Conservation (phyloP, 345 rosid genomes). For the Dipteronia sinensis region DNA sequence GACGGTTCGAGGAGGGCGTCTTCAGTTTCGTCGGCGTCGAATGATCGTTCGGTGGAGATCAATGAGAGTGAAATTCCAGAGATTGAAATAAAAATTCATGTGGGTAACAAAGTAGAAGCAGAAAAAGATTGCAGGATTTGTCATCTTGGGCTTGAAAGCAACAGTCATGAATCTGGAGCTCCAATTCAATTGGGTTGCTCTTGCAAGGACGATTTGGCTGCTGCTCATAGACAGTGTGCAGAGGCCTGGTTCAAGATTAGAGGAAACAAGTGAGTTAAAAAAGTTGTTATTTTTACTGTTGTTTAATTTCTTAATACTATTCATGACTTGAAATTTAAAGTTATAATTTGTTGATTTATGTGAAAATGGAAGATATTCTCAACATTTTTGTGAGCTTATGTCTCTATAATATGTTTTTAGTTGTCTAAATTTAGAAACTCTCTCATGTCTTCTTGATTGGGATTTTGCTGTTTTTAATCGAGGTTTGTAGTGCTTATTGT, state of each 20-base stretch:
- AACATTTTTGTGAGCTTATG: background rate
- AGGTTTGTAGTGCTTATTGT: background rate
- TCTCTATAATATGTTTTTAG: background rate
- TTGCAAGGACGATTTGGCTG: slow-evolving; percentile 90
- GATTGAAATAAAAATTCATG: slow-evolving; percentile 49
- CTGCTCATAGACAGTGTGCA: slow-evolving; percentile 95
- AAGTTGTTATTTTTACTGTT: background rate
- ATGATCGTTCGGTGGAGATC: slow-evolving; percentile 60
- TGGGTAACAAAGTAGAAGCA: slow-evolving; percentile 39
- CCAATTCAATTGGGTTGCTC: slow-evolving; percentile 86
- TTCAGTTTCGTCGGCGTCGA: slow-evolving; percentile 33
- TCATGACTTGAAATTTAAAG: background rate
- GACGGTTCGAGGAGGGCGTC: slow-evolving; percentile 58
- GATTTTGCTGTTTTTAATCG: background rate
- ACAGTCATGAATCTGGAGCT: slow-evolving; percentile 59
- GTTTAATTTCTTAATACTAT: background rate
- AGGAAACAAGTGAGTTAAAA: slow-evolving; percentile 75
- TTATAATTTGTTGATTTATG: slow-evolving; percentile 1
- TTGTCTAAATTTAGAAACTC: background rate
- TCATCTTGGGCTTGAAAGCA: slow-evolving; percentile 80
- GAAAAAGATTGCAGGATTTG: slow-evolving; percentile 88
- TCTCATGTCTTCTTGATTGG: slow-evolving; percentile 7
- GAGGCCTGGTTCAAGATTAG: slow-evolving; percentile 97
- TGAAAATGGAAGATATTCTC: background rate
- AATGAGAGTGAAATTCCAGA: slow-evolving; percentile 30